A percentile compares a stretch with the other conserved stretches of the same genome.
Conservation (phyloP, 306 rosid species). For the Notholithocarpus densiflorus region DNA sequence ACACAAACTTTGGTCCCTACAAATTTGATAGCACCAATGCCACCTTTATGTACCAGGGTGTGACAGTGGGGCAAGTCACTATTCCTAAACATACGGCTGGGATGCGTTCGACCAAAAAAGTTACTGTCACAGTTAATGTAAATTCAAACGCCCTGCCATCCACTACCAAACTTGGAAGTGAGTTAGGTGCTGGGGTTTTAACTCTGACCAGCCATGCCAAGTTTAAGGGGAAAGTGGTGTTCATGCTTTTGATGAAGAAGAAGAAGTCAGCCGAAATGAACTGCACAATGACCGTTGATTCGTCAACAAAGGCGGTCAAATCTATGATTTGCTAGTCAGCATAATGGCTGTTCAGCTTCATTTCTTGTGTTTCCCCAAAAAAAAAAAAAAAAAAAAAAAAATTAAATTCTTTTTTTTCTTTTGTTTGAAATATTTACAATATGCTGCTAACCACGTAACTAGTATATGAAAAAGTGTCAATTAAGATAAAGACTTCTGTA, state of each 20-base stretch:
- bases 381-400: too few species aligned
- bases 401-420: neutral
- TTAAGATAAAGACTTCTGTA: too few species aligned
- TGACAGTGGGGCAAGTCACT: conserved; percentile 11
- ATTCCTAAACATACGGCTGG: conserved; percentile 24
- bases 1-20: conserved; percentile 29
- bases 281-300: conserved; percentile 3
- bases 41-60: conserved; percentile 12
- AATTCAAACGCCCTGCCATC: neutral
- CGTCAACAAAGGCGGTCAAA: neutral
- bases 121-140: conserved; percentile 17
- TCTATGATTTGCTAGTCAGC: neutral
- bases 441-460: too few species aligned
- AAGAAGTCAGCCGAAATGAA: conserved; percentile 3
- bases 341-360: neutral
- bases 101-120: conserved; percentile 19
- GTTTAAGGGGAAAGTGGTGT: conserved; percentile 23
- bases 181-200: neutral
- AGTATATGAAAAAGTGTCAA: too few species aligned
- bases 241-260: conserved; percentile 23
- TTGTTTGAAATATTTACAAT: too few species aligned
- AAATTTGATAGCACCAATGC: conserved; percentile 11
- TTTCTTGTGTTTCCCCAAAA: neutral
- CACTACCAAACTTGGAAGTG: conserved; percentile 14
- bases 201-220: neutral